Conservation (phyloP, 225 moss, liverwort and hornwort genomes). For the Marchantia paleacea region DNA sequence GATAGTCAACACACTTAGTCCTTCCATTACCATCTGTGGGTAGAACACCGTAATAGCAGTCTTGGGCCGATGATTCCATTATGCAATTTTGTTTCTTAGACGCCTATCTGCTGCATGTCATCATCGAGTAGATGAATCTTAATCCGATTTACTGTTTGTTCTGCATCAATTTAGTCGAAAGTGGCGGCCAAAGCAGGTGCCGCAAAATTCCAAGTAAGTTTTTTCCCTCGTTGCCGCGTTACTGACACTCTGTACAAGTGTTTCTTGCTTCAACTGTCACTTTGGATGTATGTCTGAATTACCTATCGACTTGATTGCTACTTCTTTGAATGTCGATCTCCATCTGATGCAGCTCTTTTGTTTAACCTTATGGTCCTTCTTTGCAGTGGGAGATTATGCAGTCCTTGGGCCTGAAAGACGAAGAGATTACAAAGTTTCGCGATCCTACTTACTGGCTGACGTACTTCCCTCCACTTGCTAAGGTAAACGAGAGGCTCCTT, state of each 20-base stretch:
- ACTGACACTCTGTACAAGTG: too few relatives aligned
- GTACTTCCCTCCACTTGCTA: slow-evolving; percentile 80
- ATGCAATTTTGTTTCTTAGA: too few relatives aligned
- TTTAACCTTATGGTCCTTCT: not conserved
- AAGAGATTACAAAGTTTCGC: slow-evolving; percentile 66
- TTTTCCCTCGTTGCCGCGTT: not conserved
- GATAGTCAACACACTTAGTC: too few relatives aligned
- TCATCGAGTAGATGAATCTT: too few relatives aligned
- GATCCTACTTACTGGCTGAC: slow-evolving; percentile 74
- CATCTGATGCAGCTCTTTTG: too few relatives aligned
- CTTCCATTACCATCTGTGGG: too few relatives aligned
- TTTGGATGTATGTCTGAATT: too few relatives aligned
- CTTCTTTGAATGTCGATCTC: too few relatives aligned
- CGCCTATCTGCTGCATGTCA: not conserved
- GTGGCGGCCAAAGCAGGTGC: slow-evolving; percentile 64
- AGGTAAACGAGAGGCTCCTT: slow-evolving; percentile 1
- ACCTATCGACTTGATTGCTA: too few relatives aligned
- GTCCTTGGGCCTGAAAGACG: slow-evolving; percentile 69
- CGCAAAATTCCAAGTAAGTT: slow-evolving; percentile 47
- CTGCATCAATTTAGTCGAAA: slow-evolving; percentile 46
- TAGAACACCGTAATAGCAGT: too few relatives aligned
- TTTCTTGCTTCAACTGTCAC: too few relatives aligned
- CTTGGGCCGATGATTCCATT: too few relatives aligned
- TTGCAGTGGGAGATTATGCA: slow-evolving; percentile 93
- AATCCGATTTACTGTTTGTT: not conserved